Base-by-base conservation (phyloP, 1,284 basidiomycete genomes). In the Volvariella surrecta region DNA sequence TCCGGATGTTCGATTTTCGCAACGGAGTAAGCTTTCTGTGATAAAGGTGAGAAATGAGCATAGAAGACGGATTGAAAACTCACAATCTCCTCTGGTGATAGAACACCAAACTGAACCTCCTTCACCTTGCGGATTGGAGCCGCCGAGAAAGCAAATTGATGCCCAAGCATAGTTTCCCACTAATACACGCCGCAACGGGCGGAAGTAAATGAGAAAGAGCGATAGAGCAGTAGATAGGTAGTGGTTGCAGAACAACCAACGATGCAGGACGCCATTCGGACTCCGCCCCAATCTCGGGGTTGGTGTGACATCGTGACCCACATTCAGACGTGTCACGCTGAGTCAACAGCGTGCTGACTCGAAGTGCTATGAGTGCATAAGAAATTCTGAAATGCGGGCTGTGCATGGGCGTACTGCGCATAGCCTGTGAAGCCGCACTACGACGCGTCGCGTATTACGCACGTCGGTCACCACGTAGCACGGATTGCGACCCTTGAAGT, bases 31-130 rank as follows among this genome's bases (percentile, higher is more conserved):
- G 92, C 92, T 90, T 96, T 94, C 93, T 94, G 64, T 51, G 46
- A 49, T 45, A 51, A 54, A 55, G 49, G 16, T 32, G 39, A 39
- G 38, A n/a, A 48, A 48, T 39, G 34, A 44, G 47, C 37, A 47
- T 28, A 35, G 50, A 39, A 32, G 32, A 41, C 35, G 47, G 31
- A 16, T n/a, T 35, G 45, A 47, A 42, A 3, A 82, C 89, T 62
- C 61, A 95, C 90, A 62, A 99, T 99, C 75, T 99, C 96, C 69
- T 99, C 96, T n/a, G 96, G 96, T 43, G 93, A 96, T 59, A 99
- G 81, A 54, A 99, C 93, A 59, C 96, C 95, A 71, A 99, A 99
- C 67, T 99, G 96, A 49, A 99, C 95, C 71, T 98, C 94, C 71
- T 85, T 89, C 56, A 98, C 91, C 67, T 89, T 88, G 66, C 87